Evolutionary conservation across 2,329 filamentous ascomycete species (phyloP), one percentile per base, ranked within the genome.

Genomic region (Penicillium sp.): DNA sequence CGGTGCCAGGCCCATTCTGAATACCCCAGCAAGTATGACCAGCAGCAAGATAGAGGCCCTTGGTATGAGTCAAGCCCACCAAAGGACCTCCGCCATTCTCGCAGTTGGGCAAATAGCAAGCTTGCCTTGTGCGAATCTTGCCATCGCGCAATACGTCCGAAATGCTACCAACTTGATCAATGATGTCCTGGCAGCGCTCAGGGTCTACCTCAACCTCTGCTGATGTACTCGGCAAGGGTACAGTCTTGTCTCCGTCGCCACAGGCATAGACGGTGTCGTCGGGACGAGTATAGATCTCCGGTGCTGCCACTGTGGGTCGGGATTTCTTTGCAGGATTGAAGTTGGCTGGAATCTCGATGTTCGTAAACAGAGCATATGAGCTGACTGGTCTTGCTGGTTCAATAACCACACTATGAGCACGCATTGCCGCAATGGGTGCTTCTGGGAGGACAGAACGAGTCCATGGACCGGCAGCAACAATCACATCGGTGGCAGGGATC

Each of bases 1-100:
- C 91, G 7, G 94, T 98, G 1, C 84, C 95, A 1, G 94, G 93
- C 0, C 88, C 92, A 78, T 99, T 98, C 78, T 98, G 94, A 22
- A 99, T 96, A 0, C 95, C 95, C 95, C 95, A 99, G 78, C 94
- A 98, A 1, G 92, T 96, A 79, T 99, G 95, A 0, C 95, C 95
- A 0, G 91, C 85, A 0, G 95, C 95, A 60, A 98, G 81, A 74
- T 89, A 88, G 44, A 98, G 70, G 0, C 93, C 92, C 6, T 86
- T 84, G 0, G 89, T 85, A 2, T 84, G 83, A 7, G 92, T 93
- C 54, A 83, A 79, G 0, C 95, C 95, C 24, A 98, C 84, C 51
- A 98, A 75, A 5, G 95, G 94, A 0, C 86, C 87, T n/a, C 87
- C 85, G 69, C 76, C 22, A 75, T 78, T 55, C 73, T 77, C 60